These are phyloP conservation scores for Calonectria fujianensis DNA, from an alignment of 2,329 filamentous ascomycete genomes.

Conservation along the genomic window DNA sequence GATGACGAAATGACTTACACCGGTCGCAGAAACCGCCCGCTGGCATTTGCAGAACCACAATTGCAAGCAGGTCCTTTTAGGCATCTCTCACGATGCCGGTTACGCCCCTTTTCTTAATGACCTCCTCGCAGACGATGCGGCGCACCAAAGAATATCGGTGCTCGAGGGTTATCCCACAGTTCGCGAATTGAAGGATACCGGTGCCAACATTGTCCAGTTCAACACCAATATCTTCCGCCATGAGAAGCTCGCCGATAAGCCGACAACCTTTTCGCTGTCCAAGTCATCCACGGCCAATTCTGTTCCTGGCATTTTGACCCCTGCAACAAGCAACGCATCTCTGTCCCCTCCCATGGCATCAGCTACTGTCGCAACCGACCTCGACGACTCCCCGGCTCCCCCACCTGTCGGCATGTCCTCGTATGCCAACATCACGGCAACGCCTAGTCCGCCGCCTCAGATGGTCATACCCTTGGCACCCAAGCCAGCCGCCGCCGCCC, in stretches of 20 bases:
- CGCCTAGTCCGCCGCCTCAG: slow-evolving; percentile 65
- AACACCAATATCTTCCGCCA: slow-evolving; percentile 70
- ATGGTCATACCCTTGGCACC: slow-evolving; percentile 64
- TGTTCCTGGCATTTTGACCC: slow-evolving; percentile 45
- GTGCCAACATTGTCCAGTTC: slow-evolving; percentile 68
- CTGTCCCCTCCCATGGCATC: slow-evolving; percentile 45
- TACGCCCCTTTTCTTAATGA: slow-evolving; percentile 77
- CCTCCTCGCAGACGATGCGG: slow-evolving; percentile 67
- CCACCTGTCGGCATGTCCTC: slow-evolving; percentile 49
- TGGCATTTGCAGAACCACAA: slow-evolving; percentile 77
- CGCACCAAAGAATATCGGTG: slow-evolving; percentile 68
- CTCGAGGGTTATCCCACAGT: slow-evolving; percentile 72
- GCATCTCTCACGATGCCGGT: slow-evolving; percentile 76
- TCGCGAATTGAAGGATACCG: slow-evolving; percentile 69
- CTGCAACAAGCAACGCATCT: slow-evolving; percentile 53
- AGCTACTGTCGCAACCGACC: slow-evolving; percentile 21
- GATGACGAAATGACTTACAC: slow-evolving; percentile 35
- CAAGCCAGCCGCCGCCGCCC: slow-evolving; percentile 44
- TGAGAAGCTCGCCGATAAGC: slow-evolving; percentile 69
- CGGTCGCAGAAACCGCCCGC: slow-evolving; percentile 66
- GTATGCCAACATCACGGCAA: slow-evolving; percentile 66
- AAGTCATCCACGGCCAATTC: slow-evolving; percentile 33
- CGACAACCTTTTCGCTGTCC: slow-evolving; percentile 39
- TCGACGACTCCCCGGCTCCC: slow-evolving; percentile 15
- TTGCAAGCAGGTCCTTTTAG: slow-evolving; percentile 77